These are phyloP conservation scores for Coriolopsis trogii DNA, from an alignment of 1,284 basidiomycete genomes.

Conservation along the genomic window DNA sequence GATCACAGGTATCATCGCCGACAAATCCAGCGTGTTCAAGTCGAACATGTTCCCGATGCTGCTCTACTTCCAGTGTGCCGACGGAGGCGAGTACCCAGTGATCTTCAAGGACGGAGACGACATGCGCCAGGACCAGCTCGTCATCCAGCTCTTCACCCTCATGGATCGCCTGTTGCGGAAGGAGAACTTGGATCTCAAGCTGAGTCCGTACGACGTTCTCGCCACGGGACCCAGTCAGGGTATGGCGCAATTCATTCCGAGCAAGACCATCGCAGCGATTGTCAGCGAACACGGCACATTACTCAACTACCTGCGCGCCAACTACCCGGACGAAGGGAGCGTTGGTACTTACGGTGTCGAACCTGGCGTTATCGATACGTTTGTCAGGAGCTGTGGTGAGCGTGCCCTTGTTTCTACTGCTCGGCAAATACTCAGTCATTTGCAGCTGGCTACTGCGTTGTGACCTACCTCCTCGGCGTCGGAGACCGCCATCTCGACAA, in stretches of 20 bases:
- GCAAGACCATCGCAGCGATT: conserved; percentile 93
- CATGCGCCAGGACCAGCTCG: conserved; percentile 96
- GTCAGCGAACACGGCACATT: conserved; percentile 92
- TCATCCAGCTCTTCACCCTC: conserved; percentile 95
- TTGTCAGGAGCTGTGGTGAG: conserved; percentile 95
- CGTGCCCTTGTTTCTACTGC: conserved; percentile 13
- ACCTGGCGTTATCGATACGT: conserved; percentile 92
- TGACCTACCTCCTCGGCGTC: conserved; percentile 96
- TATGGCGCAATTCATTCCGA: conserved; percentile 96
- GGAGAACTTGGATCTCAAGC: conserved; percentile 93
- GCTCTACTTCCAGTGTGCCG: conserved; percentile 84
- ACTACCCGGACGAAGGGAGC: conserved; percentile 90
- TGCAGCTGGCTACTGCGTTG: conserved; percentile 95
- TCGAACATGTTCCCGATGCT: conserved; percentile 94
- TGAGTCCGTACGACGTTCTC: conserved; percentile 93
- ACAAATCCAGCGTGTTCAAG: conserved; percentile 96
- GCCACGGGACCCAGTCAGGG: conserved; percentile 93
- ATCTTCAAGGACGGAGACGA: conserved; percentile 99
- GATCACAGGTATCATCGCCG: conserved; percentile 85
- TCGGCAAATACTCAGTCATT: not conserved
- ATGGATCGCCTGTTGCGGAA: conserved; percentile 95
- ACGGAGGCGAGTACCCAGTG: conserved; percentile 83
- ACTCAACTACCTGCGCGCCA: conserved; percentile 84
- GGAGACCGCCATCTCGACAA: conserved; percentile 99
- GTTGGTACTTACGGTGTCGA: conserved; percentile 93